phyloP scores from a whole-genome alignment of 2,329 filamentous ascomycete genomes.

The Microsporum canis region DNA sequence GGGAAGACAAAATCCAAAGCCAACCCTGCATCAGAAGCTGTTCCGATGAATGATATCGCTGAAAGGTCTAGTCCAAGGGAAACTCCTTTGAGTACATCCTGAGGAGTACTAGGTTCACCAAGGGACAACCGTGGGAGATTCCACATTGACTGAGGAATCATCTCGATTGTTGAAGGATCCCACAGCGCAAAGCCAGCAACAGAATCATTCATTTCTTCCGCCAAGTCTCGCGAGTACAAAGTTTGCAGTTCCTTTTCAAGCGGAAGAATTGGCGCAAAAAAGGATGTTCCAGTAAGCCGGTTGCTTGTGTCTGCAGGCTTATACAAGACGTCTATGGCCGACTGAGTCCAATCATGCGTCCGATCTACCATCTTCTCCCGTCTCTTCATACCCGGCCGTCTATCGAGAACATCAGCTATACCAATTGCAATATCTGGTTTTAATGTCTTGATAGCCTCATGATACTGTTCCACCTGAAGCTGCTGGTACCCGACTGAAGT shows the following conservation, averaged over 20 bases:
- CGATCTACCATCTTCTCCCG: conserved; percentile 74
- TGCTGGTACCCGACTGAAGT: conserved; percentile 77
- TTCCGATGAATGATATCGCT: conserved; percentile 62
- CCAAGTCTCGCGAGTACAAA: conserved; percentile 65
- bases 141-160: conserved; percentile 51
- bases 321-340: conserved; percentile 45
- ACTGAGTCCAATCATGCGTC: conserved; percentile 68
- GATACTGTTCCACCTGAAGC: conserved; percentile 59
- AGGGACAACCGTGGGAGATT: conserved; percentile 64
- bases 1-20: conserved; percentile 72
- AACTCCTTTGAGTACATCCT: conserved; percentile 65
- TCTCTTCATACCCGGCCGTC: conserved; percentile 55
- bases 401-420: conserved; percentile 58
- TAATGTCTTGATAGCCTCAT: conserved; percentile 51
- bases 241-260: conserved; percentile 64
- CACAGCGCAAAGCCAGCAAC: conserved; percentile 68
- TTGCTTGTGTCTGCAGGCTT: conserved; percentile 21
- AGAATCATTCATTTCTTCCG: conserved; percentile 47
- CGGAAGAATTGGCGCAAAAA: conserved; percentile 59
- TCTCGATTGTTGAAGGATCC: conserved; percentile 56
- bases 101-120: conserved; percentile 57
- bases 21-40: conserved; percentile 70
- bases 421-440: conserved; percentile 70
- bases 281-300: conserved; percentile 34
- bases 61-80: conserved; percentile 69